Base-by-base conservation (phyloP, 225 moss, liverwort and hornwort species). In the Bryum argenteum region DNA sequence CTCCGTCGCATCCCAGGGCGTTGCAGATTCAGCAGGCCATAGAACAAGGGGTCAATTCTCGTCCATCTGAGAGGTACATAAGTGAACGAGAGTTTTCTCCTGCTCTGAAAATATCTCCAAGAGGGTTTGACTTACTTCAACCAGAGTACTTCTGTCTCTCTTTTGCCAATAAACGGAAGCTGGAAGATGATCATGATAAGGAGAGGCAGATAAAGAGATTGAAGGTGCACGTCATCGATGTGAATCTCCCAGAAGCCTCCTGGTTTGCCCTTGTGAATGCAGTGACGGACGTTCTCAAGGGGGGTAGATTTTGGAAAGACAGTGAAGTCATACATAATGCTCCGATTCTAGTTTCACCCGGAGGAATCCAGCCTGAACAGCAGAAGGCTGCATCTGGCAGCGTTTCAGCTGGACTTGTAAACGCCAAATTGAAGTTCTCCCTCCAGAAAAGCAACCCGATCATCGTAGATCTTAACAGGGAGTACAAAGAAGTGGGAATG, bases 1-100 rank as follows among this genome's bases (percentile, higher is more conserved):
- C 88, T 53, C 89, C 96, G 8, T 90, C 86, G 57, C 96, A 97
- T 67, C 78, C 88, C 58, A 82, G 96, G 74, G 96, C 96, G 69
- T 77, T 73, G 59, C 80, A 92, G 74, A 88, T 97, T 70, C 81
- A 86, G 47, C 80, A 83, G 60, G 91, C 89, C n/a, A 87, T 94
- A 70, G 85, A 89, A 78, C 82, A 85, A 53, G 81, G 87, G 39
- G 76, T 75, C 33, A 78, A 77, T 67, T 67, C 66, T 63, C 80
- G 77, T 55, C 70, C 71, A 63, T 67, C 42, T 88, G 55, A 76
- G 63, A 64, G 65, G 66, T 60, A 71, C 70, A 54, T 69, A 77
- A 65, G 39, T 57, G 76, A 77, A 70, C 69, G 80, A 60, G 82
- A 85, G 26, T 75, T 63, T 71, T 75, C 77, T 52, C 54, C 67